Percentiles rank a stretch among this genome's conserved stretches.
These are phyloP conservation scores for Trichoderma afroharzianum DNA, from an alignment of 2,329 filamentous ascomycete genomes.

Conservation along the genomic window DNA sequence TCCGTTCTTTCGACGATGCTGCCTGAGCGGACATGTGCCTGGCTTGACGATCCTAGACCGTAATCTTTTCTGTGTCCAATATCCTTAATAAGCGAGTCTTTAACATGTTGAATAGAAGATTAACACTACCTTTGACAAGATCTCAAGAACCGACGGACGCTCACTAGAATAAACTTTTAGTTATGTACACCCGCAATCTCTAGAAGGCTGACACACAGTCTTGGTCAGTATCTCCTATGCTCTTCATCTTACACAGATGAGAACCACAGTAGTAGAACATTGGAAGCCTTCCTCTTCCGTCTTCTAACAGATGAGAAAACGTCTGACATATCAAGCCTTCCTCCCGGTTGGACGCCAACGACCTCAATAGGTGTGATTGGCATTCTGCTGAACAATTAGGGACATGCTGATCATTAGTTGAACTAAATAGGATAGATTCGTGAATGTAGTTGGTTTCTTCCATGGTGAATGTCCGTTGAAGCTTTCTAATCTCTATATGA, in stretches of 20 bases:
- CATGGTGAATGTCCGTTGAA: background rate
- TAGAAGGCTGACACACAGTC: constrained; percentile 38
- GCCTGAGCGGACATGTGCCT: background rate
- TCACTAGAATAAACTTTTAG: constrained; percentile 36
- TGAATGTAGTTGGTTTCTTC: background rate
- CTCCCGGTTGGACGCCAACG: constrained; percentile 27
- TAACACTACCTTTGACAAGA: constrained; percentile 46
- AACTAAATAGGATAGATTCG: constrained; percentile 24
- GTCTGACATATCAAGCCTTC: constrained; percentile 32
- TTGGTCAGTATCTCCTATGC: constrained; percentile 31
- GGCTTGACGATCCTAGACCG: constrained; percentile 19
- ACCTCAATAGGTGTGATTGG: constrained; percentile 30
- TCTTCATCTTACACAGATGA: constrained; percentile 46
- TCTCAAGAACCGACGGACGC: constrained; percentile 49
- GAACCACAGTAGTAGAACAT: constrained; percentile 52
- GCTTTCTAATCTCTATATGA: background rate
- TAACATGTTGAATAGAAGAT: background rate
- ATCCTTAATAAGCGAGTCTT: constrained; percentile 5
- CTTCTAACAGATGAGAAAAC: constrained; percentile 26
- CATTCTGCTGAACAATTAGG: constrained; percentile 35
- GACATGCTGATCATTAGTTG: constrained; percentile 29
- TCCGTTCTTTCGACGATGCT: background rate
- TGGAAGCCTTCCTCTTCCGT: constrained; percentile 36
- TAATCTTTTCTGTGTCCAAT: constrained; percentile 26
- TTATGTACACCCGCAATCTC: background rate